Evolutionary conservation across 192 early-diverging fungal genomes (phyloP).

Genomic region (Geranomyces variabilis): DNA sequence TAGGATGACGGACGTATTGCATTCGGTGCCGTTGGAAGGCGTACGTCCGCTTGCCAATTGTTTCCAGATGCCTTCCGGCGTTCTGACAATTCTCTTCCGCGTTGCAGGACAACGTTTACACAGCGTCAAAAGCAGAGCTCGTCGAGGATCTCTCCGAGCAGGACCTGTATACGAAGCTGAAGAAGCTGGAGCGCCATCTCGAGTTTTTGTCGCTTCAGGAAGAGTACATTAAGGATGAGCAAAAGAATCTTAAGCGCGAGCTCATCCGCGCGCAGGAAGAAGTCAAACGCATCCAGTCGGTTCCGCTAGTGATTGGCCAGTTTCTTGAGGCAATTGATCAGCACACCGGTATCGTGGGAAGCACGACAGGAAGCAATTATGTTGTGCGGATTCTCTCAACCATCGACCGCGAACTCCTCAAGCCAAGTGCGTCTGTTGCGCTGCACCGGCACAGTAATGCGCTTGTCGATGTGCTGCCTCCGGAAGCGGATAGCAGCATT

Average conservation of each 20-base stretch:
- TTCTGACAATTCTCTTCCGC: not conserved
- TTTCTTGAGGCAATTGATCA: slow-evolving; percentile 97
- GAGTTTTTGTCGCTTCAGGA: slow-evolving; percentile 97
- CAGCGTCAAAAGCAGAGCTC: slow-evolving; percentile 36
- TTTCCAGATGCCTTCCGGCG: no score
- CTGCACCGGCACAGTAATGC: slow-evolving; percentile 97
- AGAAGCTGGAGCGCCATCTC: slow-evolving; percentile 91
- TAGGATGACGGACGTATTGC: slow-evolving; percentile 31
- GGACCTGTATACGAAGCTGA: slow-evolving; percentile 91
- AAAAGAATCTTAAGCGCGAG: slow-evolving; percentile 95
- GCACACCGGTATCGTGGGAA: slow-evolving; percentile 92
- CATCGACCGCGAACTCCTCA: slow-evolving; percentile 95
- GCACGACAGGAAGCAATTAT: slow-evolving; percentile 89
- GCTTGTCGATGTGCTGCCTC: slow-evolving; percentile 94
- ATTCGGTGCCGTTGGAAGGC: slow-evolving; percentile 29
- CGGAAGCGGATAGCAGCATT: slow-evolving; percentile 87
- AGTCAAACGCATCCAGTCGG: slow-evolving; percentile 97
- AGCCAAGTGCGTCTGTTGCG: slow-evolving; percentile 91
- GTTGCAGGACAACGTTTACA: slow-evolving; percentile 37
- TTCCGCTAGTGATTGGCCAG: slow-evolving; percentile 98
- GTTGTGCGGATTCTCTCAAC: slow-evolving; percentile 95
- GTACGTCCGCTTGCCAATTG: slow-evolving; percentile 23
- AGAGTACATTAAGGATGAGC: slow-evolving; percentile 99
- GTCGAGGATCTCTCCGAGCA: slow-evolving; percentile 71
- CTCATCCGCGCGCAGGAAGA: slow-evolving; percentile 94